Conservation (phyloP, 768 basidiomycete species). For the Lactarius sanguifluus region DNA sequence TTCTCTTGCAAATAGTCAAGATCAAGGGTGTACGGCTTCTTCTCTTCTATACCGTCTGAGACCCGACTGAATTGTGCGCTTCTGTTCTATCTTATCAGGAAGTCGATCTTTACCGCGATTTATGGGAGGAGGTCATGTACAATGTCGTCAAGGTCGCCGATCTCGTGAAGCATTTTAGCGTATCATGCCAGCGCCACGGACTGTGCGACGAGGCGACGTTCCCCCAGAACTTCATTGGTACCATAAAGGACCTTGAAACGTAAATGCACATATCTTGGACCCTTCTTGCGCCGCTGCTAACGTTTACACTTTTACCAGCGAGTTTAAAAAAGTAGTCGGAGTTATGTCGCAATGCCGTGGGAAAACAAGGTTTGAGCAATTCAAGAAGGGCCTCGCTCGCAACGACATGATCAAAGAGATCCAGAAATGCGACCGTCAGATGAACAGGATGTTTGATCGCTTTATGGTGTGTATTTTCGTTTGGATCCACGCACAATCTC, state of each 20-base stretch:
- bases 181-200: slow-evolving; percentile 6
- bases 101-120: slow-evolving; percentile 19
- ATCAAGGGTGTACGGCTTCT: slow-evolving; percentile 21
- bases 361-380: slow-evolving; percentile 10
- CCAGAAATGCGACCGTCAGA: slow-evolving; percentile 20
- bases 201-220: slow-evolving; percentile 15
- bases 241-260: slow-evolving; percentile 17
- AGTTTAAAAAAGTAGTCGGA: slow-evolving; percentile 2
- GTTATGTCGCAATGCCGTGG: slow-evolving; percentile 19
- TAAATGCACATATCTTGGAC: neutral
- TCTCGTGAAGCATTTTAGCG: slow-evolving; percentile 15
- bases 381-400: slow-evolving; percentile 18
- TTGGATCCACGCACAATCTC: neutral
- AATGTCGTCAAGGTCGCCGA: slow-evolving; percentile 18
- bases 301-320: neutral
- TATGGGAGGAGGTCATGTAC: slow-evolving; percentile 24
- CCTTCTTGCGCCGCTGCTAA: too few relatives aligned
- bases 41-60: neutral
- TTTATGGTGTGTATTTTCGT: slow-evolving; percentile 10
- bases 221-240: slow-evolving; percentile 11
- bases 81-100: slow-evolving; percentile 9
- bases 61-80: neutral
- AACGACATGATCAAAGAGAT: slow-evolving; percentile 20
- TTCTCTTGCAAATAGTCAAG: slow-evolving; percentile 16
- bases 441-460: slow-evolving; percentile 19